phyloP scores from a whole-genome alignment of 2,329 filamentous ascomycete species.

The Colletotrichum zoysiae region DNA sequence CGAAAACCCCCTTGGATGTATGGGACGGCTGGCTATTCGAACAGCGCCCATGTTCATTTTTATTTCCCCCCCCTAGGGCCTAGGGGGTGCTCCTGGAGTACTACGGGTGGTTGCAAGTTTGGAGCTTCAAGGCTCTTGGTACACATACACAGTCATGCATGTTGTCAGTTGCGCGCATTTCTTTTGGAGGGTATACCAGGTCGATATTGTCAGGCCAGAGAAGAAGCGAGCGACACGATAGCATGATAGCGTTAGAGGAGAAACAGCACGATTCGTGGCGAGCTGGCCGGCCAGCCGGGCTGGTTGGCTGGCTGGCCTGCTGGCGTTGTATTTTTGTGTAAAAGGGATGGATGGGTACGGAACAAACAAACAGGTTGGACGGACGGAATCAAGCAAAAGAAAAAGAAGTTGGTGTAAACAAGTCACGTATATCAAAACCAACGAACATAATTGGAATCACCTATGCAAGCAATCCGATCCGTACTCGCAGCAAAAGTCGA shows the following conservation, averaged over 20 bases:
- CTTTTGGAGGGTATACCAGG: conserved; percentile 39
- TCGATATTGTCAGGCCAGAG: conserved; percentile 22
- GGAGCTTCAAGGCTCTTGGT: conserved; percentile 27
- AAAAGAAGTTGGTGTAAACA: conserved; percentile 8
- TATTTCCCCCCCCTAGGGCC: too few species aligned
- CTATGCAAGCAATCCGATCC: not conserved
- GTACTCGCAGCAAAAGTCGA: not conserved
- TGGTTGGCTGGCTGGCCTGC: not conserved
- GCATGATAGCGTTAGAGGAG: conserved; percentile 35
- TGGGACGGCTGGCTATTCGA: conserved; percentile 20
- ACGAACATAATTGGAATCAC: not conserved
- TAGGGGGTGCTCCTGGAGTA: conserved; percentile 24
- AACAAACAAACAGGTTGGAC: conserved; percentile 14
- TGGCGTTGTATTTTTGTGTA: conserved; percentile 28
- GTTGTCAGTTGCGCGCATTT: conserved; percentile 30
- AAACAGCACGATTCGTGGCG: conserved; percentile 4
- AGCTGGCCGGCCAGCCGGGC: not conserved
- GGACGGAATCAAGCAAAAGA: not conserved
- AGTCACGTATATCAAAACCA: not conserved
- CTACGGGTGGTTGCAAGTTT: conserved; percentile 18
- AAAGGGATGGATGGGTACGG: conserved; percentile 7
- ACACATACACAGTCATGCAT: not conserved
- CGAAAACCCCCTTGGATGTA: conserved; percentile 10
- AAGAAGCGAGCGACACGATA: conserved; percentile 28
- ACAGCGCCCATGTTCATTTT: conserved; percentile 10